A percentile compares a stretch with the other conserved stretches of the same genome.
phyloP scores from a whole-genome alignment of 805 yeast genomes.

The Grigorovia humatica region DNA sequence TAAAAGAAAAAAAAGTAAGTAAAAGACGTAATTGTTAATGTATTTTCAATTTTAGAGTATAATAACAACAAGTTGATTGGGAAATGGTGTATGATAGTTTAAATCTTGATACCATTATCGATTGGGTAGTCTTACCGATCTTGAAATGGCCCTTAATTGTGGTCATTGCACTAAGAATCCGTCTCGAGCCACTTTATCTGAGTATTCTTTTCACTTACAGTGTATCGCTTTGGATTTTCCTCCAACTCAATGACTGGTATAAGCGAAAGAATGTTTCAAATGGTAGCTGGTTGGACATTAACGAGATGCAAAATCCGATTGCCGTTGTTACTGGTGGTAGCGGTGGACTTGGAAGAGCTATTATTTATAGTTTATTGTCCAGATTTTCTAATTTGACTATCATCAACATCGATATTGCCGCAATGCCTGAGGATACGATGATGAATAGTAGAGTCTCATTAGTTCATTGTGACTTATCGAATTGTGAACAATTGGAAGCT shows the following conservation, averaged over 20 bases:
- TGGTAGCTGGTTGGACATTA: constrained; percentile 4
- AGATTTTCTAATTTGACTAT: constrained; percentile 17
- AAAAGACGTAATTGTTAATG: background rate
- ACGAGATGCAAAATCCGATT: constrained; percentile 2
- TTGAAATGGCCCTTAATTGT: constrained; percentile 14
- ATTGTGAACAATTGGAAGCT: constrained; percentile 32
- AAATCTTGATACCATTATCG: background rate
- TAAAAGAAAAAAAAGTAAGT: too few species aligned
- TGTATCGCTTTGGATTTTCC: constrained; percentile 4
- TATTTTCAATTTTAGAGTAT: too few species aligned
- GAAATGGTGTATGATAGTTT: background rate
- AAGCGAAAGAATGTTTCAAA: background rate
- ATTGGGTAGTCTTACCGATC: constrained; percentile 11
- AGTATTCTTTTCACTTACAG: constrained; percentile 5
- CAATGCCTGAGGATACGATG: background rate
- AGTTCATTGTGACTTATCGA: constrained; percentile 58
- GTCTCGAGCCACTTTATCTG: constrained; percentile 1
- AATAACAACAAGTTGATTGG: too few species aligned
- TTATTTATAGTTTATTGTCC: constrained; percentile 14
- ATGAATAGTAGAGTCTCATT: constrained; percentile 31
- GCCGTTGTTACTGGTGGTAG: constrained; percentile 32
- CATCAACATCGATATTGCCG: constrained; percentile 18
- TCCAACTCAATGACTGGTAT: constrained; percentile 5
- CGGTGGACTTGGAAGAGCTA: constrained; percentile 28
- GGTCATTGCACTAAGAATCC: constrained; percentile 4